phyloP scores from a whole-genome alignment of 2,329 filamentous ascomycete genomes.

The Fusarium chuoi region DNA sequence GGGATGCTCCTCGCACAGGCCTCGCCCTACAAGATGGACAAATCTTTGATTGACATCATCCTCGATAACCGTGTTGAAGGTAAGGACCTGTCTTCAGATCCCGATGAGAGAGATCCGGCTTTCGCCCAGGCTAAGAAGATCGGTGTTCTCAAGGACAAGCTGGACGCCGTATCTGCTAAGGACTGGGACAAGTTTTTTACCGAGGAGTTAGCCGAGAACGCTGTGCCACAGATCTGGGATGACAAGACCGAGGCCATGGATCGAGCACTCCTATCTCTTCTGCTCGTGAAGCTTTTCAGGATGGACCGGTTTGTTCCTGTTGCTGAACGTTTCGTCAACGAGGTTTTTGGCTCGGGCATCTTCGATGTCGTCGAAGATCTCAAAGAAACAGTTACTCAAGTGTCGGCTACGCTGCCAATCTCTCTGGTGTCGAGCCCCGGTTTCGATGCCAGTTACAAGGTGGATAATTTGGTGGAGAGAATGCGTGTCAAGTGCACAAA shows the following conservation, averaged over 20 bases:
- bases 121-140: constrained; percentile 76
- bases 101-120: constrained; percentile 72
- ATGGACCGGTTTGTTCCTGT: constrained; percentile 94
- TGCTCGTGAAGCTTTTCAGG: constrained; percentile 93
- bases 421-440: constrained; percentile 94
- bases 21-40: constrained; percentile 96
- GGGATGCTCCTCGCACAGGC: constrained; percentile 96
- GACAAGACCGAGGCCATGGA: constrained; percentile 72
- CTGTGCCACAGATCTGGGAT: constrained; percentile 81
- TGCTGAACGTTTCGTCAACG: constrained; percentile 87
- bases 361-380: constrained; percentile 89
- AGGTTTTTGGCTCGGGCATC: constrained; percentile 85
- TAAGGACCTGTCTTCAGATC: constrained; percentile 79
- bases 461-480: constrained; percentile 91
- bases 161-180: constrained; percentile 69
- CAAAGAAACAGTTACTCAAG: constrained; percentile 83
- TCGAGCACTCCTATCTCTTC: constrained; percentile 81
- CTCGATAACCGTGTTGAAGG: constrained; percentile 82
- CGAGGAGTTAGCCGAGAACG: constrained; percentile 88
- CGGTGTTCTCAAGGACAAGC: constrained; percentile 75
- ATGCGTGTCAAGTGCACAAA: constrained; percentile 87
- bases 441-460: constrained; percentile 99
- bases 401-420: constrained; percentile 85
- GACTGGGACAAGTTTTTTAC: constrained; percentile 85
- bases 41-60: constrained; percentile 84